Conservation (phyloP, 73 alveolate species). For the Tetrahymena malaccensis region DNA sequence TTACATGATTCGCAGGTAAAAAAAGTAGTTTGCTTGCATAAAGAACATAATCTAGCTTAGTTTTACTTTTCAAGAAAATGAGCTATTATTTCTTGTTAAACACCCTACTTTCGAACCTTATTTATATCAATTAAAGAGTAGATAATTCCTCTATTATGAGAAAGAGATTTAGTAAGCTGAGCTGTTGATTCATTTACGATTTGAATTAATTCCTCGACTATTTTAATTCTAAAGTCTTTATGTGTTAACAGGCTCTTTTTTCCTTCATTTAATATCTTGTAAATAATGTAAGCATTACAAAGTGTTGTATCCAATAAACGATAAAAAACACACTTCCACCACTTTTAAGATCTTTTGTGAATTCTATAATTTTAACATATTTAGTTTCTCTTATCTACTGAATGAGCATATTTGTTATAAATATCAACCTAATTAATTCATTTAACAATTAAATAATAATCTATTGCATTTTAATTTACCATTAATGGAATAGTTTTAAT, state of each 20-base stretch:
- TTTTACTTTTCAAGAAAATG: neutral
- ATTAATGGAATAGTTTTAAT: neutral
- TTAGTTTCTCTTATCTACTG: neutral
- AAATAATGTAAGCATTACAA: neutral
- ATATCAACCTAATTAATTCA: neutral
- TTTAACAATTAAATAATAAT: too few relatives aligned
- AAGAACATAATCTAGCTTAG: neutral
- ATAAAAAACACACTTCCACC: neutral
- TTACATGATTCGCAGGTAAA: neutral
- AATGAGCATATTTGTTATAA: neutral
- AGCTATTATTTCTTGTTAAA: neutral
- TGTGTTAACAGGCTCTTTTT: neutral
- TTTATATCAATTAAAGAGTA: neutral
- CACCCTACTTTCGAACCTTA: neutral
- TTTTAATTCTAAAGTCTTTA: neutral
- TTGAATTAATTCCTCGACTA: neutral
- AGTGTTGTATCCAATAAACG: neutral
- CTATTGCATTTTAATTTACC: neutral
- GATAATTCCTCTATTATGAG: neutral
- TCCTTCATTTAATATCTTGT: neutral
- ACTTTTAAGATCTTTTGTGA: neutral
- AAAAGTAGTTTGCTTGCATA: neutral
- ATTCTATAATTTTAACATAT: neutral
- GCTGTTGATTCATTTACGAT: neutral
- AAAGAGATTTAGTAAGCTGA: neutral